Evolutionary conservation across 768 basidiomycete species (phyloP), one percentile per base, ranked within the genome.

Genomic region (button mushroom (Agaricus bisporus)): DNA sequence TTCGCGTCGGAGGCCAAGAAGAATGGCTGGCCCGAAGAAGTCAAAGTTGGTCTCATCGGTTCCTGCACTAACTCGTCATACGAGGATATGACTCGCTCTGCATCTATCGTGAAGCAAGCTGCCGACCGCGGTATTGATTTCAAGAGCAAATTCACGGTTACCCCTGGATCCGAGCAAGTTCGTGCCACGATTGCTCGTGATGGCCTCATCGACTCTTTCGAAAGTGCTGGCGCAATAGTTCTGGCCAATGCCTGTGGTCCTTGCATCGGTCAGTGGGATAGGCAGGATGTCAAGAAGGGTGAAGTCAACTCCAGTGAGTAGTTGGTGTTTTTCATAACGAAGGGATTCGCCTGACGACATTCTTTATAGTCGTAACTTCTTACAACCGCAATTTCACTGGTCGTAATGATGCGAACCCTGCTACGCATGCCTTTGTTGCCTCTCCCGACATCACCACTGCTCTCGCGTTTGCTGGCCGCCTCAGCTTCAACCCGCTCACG

Each of bases 341-440:
- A 20, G 26, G 7, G 25, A 26, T 25, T n/a, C 7, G 26, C 32
- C 54, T 66, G 4, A 22, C 22, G 22, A 12, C 35, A 41, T 56
- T 32, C 32, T 32, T 55, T 48, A 37, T 20, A 92, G 90, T 98
- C 78, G 91, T 99, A 73, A 95, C 95, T 49, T 98, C 95, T 17
- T 99, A 99, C 83, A 99, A 99, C 86, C 95, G 97, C 70, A 99
- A 99, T 86, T 99, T 99, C 78, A 98, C 97, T 61, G 97, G 95
- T 55, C 93, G 97, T 67, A 99, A 99, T 71, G 97, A 98, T 64
- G 95, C 97, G 63, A 98, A 99, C 83, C 94, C 95, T 18, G 94
- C 94, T 58, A 99, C 97, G 29, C 97, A 98, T 72, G 91, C 92
- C 46, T 95, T 95, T 65, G 92, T 95, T 64, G 86, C 92, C 38